Base-by-base conservation (phyloP, 2,329 filamentous ascomycete genomes). In the Apiospora saccharicola region DNA sequence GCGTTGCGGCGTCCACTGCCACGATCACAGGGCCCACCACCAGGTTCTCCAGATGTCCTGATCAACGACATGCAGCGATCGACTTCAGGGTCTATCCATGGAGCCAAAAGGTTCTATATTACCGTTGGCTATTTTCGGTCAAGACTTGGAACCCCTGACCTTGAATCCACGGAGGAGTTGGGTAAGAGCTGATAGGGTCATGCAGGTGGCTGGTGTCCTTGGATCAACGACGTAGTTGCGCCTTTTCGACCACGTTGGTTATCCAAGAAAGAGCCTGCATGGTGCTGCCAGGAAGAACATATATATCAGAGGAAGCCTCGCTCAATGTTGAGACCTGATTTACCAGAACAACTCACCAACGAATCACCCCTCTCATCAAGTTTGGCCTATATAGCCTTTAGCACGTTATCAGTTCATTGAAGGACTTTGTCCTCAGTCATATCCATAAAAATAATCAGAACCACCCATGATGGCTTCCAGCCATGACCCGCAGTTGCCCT, bases 21-120 rank as follows among this genome's bases (percentile, higher is more conserved):
- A 47, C 41, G 37, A 47, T 46, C 37, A 44, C 37, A 16, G 10
- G 19, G 1, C 19, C 19, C 57, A 64, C 57, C 34, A n/a, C 34
- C 67, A n/a, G 41, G n/a, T 71, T 64, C 34, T 49, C 34, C 67
- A n/a, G 51, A 16, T 41, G 34, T 34, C 57, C 26, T 46, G 10
- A 41, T 41, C 57, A 64, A 64, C 34, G 34, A 44, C 30, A n/a
- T 51, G 44, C 61, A 49, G 67, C 46, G 43, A 68, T 43, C 67
- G 43, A 43, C 47, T 57, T 53, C 46, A 69, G 71, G 64, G 67
- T 69, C 24, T 49, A 71, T 68, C 67, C 71, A 69, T 71, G 49
- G 10, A 41, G n/a, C 30, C 34, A 22, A 10, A 8, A 57, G 24
- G 26, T 22, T 64, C 8, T 37, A 24, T 34, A 37, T n/a, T 64